Evolutionary conservation across 139 green algal genomes (phyloP).

Genomic region (Tetratostichococcus sp.): DNA sequence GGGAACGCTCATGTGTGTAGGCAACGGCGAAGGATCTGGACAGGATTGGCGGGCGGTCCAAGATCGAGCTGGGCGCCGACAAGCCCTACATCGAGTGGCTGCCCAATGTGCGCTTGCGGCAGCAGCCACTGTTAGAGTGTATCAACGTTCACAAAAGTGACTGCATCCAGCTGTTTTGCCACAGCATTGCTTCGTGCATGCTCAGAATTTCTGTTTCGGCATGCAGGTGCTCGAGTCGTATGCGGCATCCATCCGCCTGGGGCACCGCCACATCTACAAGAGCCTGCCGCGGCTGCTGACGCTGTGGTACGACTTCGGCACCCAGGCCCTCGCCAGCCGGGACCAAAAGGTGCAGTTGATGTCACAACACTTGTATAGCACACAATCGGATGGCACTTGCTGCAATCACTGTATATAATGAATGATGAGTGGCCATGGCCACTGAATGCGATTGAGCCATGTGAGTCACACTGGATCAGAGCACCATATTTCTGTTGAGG

Average conservation of each 20-base stretch:
- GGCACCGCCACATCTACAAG: slow-evolving; percentile 68
- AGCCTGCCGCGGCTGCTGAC: slow-evolving; percentile 90
- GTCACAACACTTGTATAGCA: too few species aligned
- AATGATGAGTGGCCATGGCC: too few species aligned
- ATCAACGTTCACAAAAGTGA: too few species aligned
- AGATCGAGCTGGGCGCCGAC: slow-evolving; percentile 50
- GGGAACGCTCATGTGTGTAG: not conserved
- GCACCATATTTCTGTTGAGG: too few species aligned
- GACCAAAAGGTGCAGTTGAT: not conserved
- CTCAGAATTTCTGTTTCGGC: too few species aligned
- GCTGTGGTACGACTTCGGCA: slow-evolving; percentile 90
- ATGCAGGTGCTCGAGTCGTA: slow-evolving; percentile 63
- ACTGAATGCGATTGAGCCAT: too few species aligned
- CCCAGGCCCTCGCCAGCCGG: not conserved
- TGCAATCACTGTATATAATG: too few species aligned
- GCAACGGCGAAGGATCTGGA: slow-evolving; percentile 13
- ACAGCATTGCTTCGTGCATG: too few species aligned
- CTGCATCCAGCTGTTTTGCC: too few species aligned
- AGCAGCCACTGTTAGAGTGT: too few species aligned
- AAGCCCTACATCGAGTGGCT: slow-evolving; percentile 58
- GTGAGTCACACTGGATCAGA: too few species aligned
- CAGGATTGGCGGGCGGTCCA: slow-evolving; percentile 39
- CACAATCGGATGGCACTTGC: too few species aligned
- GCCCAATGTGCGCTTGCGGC: slow-evolving; percentile 16
- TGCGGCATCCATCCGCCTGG: slow-evolving; percentile 51